Percentiles rank a stretch among this genome's conserved stretches.
These are phyloP conservation scores for Penicillium maclennaniae DNA, from an alignment of 495 filamentous ascomycete genomes.

Conservation along the genomic window DNA sequence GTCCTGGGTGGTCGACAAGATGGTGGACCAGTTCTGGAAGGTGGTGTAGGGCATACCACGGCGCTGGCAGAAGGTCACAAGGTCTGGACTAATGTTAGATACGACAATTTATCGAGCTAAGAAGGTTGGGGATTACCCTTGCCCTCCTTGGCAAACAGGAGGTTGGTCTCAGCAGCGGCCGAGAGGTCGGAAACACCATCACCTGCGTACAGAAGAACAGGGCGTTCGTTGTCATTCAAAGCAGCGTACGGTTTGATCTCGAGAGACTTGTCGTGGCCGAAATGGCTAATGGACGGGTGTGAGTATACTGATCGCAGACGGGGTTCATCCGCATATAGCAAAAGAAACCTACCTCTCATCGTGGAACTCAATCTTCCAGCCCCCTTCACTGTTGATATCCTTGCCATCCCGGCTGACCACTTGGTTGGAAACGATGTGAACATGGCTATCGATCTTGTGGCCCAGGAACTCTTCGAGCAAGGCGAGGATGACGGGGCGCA, in stretches of 20 bases:
- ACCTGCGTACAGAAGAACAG: slow-evolving; percentile 81
- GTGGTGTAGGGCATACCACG: slow-evolving; percentile 75
- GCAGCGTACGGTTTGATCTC: slow-evolving; percentile 81
- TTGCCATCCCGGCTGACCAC: slow-evolving; percentile 64
- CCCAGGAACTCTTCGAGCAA: slow-evolving; percentile 77
- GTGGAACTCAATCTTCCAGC: slow-evolving; percentile 84
- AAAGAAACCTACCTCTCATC: slow-evolving; percentile 67
- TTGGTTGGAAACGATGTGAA: slow-evolving; percentile 83
- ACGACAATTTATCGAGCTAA: background rate
- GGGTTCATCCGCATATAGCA: too few relatives aligned
- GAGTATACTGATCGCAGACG: background rate
- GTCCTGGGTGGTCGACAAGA: slow-evolving; percentile 67
- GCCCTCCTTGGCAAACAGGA: slow-evolving; percentile 87
- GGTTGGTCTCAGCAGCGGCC: slow-evolving; percentile 80
- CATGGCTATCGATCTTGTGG: slow-evolving; percentile 56
- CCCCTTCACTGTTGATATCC: slow-evolving; percentile 69
- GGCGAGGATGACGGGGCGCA: slow-evolving; percentile 86
- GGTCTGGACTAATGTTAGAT: slow-evolving; percentile 48
- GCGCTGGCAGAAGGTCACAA: slow-evolving; percentile 75
- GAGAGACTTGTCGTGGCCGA: slow-evolving; percentile 90
- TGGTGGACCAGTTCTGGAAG: slow-evolving; percentile 74
- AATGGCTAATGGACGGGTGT: slow-evolving; percentile 49
- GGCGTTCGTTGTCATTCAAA: slow-evolving; percentile 62
- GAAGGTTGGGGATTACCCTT: slow-evolving; percentile 53
- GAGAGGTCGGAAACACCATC: slow-evolving; percentile 88